phyloP scores from a whole-genome alignment of 306 rosid species.

The Fagus crenata region DNA sequence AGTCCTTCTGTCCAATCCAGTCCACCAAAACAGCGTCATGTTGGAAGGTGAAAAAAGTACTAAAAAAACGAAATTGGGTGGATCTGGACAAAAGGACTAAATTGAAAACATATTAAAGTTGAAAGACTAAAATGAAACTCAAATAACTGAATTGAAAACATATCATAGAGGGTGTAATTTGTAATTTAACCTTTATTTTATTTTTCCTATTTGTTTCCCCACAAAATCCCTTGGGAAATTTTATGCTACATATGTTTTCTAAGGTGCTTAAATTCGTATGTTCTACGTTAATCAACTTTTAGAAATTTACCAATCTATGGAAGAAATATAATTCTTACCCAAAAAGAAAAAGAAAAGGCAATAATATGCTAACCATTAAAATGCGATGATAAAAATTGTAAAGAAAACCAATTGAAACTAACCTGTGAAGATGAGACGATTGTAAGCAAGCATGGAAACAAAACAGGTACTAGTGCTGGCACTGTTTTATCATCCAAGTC shows the following conservation, averaged over 20 bases:
- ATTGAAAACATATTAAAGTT: too few relatives aligned
- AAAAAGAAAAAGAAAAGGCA: neutral
- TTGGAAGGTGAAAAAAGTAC: too few relatives aligned
- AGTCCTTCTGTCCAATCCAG: too few relatives aligned
- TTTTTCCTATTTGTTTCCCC: too few relatives aligned
- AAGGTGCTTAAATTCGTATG: neutral
- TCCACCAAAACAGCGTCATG: too few relatives aligned
- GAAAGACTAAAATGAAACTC: too few relatives aligned
- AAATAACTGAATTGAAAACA: too few relatives aligned
- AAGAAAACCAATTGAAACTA: conserved; percentile 10
- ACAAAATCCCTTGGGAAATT: too few relatives aligned
- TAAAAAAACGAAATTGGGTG: too few relatives aligned
- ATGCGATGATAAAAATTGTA: conserved; percentile 12
- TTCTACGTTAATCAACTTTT: neutral
- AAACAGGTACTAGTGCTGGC: conserved; percentile 69
- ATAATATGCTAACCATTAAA: neutral
- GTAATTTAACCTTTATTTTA: too few relatives aligned
- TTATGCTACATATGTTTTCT: neutral
- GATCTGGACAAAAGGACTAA: too few relatives aligned
- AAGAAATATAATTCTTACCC: neutral
- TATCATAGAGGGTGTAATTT: too few relatives aligned
- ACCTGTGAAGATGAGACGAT: conserved; percentile 89
- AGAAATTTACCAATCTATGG: neutral
- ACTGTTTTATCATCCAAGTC: conserved; percentile 86
- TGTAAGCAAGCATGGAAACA: conserved; percentile 79